Evolutionary conservation across 192 early-diverging fungal genomes (phyloP), one percentile per base, ranked within the genome.

Genomic region (Gorgonomyces haynaldii): DNA sequence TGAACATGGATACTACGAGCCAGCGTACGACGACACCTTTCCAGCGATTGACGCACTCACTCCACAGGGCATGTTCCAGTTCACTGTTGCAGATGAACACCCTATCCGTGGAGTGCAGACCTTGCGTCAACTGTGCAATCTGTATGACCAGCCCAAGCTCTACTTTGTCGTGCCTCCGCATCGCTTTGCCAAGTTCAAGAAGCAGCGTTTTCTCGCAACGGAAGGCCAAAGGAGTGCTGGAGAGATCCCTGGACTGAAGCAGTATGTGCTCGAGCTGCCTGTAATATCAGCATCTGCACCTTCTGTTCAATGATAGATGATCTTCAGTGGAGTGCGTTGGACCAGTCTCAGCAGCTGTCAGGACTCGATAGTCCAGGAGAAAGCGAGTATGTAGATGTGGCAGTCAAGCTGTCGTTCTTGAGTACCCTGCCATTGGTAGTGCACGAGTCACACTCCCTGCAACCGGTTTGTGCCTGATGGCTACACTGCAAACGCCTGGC

Each of bases 21-120:
- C 53, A 57, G 20, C 53, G 17, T 19, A 55, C 22, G 53, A 55
- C 23, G 53, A 55, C 24, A 53, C n/a, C 34, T 53, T 53, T 46
- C 52, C 44, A 53, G 52, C 50, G 13, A 55, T 55, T 37, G 53
- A 55, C 24, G 44, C 53, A 20, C 44, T 55, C n/a, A 55, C 39
- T 47, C 29, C 53, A 2, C 53, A 55, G 53, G 54, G 53, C 44
- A 55, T 55, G 53, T 55, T 55, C 44, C 53, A 55, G 23, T 55
- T 55, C 43, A 55, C 53, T 20, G 53, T 54, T 55, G 53, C 45
- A 36, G 53, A 12, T 6, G 36, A 57, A 54, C 53, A 55, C 44
- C 53, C 53, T 47, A 52, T 52, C 19, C 45, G 53, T 20, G 51
- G 51, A 13, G 51, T 53, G 15, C 2, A 34, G 13, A 24, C 25